Evolutionary conservation across 257 asterid genomes (phyloP), one percentile per base, ranked within the genome.

Genomic region (Gentiana dahurica): DNA sequence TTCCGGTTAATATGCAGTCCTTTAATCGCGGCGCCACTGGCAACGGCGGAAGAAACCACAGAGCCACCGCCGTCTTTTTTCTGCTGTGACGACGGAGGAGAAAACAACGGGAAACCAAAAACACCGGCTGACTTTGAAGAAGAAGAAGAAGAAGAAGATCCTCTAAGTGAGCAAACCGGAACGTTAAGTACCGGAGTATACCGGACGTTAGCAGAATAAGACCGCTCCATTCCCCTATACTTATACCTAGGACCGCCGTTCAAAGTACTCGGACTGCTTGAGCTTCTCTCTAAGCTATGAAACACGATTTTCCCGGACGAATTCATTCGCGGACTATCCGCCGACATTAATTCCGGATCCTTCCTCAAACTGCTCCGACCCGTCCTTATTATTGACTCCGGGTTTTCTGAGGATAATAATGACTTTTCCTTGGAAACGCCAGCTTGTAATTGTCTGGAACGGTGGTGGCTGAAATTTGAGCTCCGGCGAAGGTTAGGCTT

Each of bases 261-360:
- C 62, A 89, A 81, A 34, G 75, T 78, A 76, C 95, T 83, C 2
- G 98, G 98, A 58, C 94, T 92, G 71, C 98, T 92, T 8, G 98
- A 85, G 54, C 98, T 92, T 73, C 98, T 75, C 78, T 85, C 98
- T 73, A 92, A 59, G 70, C 93, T 75, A 39, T 92, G 93, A 59
- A 92, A 92, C 34, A 92, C 93, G 6, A 92, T 84, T 74, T 87
- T 87, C 5, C 98, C 98, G 0, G 88, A 88, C 0, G 97, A 82
- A 53, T 87, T 92, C 95, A 92, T 88, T 8, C 98, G 77, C 5
- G 98, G 98, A 61, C 98, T 92, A 56, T 92, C 98, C 2, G 70
- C 93, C 2, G 94, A 83, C 1, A 79, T 51, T 2, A 73, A 9
- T 43, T 81, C 94, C 34, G 80, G 70, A 24, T 74, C 71, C 56